These are phyloP conservation scores for Phylloboletellus chloephorus DNA, from an alignment of 1,284 basidiomycete species.

Conservation along the genomic window DNA sequence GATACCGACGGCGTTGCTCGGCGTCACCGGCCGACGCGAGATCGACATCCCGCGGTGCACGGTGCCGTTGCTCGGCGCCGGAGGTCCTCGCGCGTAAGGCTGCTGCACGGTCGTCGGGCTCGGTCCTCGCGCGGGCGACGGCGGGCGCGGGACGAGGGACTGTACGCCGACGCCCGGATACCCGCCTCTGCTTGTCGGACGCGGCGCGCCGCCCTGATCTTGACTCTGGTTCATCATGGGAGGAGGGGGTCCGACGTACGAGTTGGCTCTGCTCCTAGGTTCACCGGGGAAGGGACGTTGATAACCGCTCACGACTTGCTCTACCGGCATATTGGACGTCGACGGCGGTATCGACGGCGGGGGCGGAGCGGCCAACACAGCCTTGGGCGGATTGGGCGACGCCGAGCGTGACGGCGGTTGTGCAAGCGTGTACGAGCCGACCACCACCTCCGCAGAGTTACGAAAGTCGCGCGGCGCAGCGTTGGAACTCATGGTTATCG, in stretches of 20 bases:
- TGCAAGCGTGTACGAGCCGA: slow-evolving; percentile 59
- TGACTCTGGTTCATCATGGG: slow-evolving; percentile 23
- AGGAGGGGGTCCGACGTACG: slow-evolving; percentile 35
- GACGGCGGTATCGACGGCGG: slow-evolving; percentile 34
- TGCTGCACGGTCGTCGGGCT: slow-evolving; percentile 18
- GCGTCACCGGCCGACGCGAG: slow-evolving; percentile 23
- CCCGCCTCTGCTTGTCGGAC: slow-evolving; percentile 56
- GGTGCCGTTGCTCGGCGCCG: slow-evolving; percentile 14
- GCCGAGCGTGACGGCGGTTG: slow-evolving; percentile 56
- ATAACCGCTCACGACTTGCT: slow-evolving; percentile 75
- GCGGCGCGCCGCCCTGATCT: slow-evolving; percentile 38
- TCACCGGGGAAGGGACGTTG: slow-evolving; percentile 87
- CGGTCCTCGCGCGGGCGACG: slow-evolving; percentile 23
- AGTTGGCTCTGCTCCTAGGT: slow-evolving; percentile 43
- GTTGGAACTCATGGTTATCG: slow-evolving; percentile 6
- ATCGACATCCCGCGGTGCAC: slow-evolving; percentile 18
- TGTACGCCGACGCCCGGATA: slow-evolving; percentile 78
- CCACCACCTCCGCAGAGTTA: slow-evolving; percentile 66
- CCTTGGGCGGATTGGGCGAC: slow-evolving; percentile 67
- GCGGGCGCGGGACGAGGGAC: slow-evolving; percentile 30
- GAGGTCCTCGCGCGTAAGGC: slow-evolving; percentile 22
- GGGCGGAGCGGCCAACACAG: slow-evolving; percentile 68
- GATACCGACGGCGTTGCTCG: slow-evolving; percentile 28
- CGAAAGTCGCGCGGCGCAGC: slow-evolving; percentile 46
- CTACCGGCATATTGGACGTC: slow-evolving; percentile 50